These are phyloP conservation scores for Fonsecaea multimorphosa DNA, from an alignment of 2,329 filamentous ascomycete genomes.

Conservation along the genomic window DNA sequence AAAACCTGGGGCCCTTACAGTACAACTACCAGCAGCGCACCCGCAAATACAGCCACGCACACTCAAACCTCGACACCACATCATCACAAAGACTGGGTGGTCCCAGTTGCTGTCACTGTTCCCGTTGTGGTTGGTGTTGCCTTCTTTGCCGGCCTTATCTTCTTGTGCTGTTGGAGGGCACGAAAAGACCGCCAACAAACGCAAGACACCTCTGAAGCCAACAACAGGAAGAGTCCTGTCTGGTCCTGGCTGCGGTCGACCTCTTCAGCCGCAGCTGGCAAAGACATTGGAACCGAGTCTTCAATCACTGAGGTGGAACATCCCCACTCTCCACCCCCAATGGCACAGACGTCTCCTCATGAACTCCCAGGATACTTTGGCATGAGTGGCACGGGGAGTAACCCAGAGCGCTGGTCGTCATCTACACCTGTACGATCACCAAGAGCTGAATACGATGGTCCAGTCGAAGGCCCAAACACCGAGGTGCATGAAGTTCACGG, in stretches of 20 bases:
- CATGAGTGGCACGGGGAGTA: background rate
- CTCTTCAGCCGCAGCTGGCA: conserved; percentile 1
- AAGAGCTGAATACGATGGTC: conserved; percentile 10
- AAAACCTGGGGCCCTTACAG: conserved; percentile 63
- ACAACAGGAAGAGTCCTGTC: conserved; percentile 20
- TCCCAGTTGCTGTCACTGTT: conserved; percentile 67
- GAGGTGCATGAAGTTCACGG: conserved; percentile 22
- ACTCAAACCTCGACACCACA: background rate
- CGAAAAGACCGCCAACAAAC: conserved; percentile 3
- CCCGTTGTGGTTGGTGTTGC: conserved; percentile 64
- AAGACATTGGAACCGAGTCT: conserved; percentile 26
- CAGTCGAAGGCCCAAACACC: conserved; percentile 20
- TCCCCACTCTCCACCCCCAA: conserved; percentile 12
- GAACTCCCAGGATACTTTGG: conserved; percentile 24
- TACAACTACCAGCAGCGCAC: background rate
- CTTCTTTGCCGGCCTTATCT: conserved; percentile 57
- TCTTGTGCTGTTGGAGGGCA: conserved; percentile 57
- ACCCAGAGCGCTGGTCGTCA: conserved; percentile 21
- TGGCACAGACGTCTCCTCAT: conserved; percentile 8
- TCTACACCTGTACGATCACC: conserved; percentile 25
- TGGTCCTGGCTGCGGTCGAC: conserved; percentile 24
- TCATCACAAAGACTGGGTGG: conserved; percentile 48
- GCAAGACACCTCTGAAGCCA: background rate
- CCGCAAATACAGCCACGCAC: background rate
- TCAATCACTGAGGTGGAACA: conserved; percentile 28